Evolutionary conservation across 768 basidiomycete genomes (phyloP).

Genomic region (Leccinum ochraceum): DNA sequence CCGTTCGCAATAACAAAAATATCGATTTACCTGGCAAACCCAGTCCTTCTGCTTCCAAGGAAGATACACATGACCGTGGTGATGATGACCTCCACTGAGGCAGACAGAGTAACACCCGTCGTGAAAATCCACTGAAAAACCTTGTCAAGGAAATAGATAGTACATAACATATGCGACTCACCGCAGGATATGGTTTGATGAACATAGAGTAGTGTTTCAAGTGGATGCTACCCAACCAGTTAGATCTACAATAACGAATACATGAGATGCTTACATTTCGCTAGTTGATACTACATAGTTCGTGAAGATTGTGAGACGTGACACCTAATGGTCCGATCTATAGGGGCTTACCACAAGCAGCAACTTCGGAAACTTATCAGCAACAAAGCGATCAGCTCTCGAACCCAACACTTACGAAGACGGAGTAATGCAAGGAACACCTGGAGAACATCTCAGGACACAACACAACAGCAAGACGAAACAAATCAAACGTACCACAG

Average conservation of each 20-base stretch:
- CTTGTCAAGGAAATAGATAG: not conserved
- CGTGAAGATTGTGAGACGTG: not conserved
- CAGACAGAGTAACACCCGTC: conserved; percentile 32
- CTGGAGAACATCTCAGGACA: conserved; percentile 2
- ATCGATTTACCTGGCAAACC: conserved; percentile 27
- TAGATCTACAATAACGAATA: not conserved
- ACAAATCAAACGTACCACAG: conserved; percentile 21
- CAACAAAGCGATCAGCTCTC: not conserved
- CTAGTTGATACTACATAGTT: conserved; percentile 30
- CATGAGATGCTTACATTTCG: conserved; percentile 27
- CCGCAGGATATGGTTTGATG: conserved; percentile 33
- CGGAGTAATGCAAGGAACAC: conserved; percentile 35
- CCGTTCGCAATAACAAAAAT: not conserved
- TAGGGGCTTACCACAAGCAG: conserved; percentile 30
- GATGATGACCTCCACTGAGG: conserved; percentile 36
- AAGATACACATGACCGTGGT: conserved; percentile 33
- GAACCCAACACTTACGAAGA: conserved; percentile 26
- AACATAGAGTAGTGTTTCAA: conserved; percentile 32
- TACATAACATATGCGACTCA: not conserved
- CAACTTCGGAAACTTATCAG: conserved; percentile 21
- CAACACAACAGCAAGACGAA: not conserved
- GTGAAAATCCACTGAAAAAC: conserved; percentile 34
- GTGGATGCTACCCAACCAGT: conserved; percentile 18
- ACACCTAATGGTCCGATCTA: not conserved
- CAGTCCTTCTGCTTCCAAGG: conserved; percentile 34